These are phyloP conservation scores for Aspergillus arachidicola DNA, from an alignment of 2,329 filamentous ascomycete species.

Conservation along the genomic window DNA sequence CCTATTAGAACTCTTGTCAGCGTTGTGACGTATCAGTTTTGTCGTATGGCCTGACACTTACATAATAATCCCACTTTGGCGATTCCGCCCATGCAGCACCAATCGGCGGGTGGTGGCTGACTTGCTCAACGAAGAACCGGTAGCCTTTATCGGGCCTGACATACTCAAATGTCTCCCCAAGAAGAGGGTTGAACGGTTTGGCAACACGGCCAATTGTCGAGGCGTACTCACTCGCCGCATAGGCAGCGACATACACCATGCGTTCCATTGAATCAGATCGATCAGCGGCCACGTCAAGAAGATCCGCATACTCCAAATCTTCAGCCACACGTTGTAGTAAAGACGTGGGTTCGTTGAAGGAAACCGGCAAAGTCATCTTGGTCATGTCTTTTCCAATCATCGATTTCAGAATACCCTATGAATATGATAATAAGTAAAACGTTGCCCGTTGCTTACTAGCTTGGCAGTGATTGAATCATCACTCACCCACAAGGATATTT, in stretches of 20 bases:
- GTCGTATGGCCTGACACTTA: conserved; percentile 34
- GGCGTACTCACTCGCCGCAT: conserved; percentile 94
- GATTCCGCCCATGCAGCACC: conserved; percentile 92
- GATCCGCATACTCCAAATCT: conserved; percentile 96
- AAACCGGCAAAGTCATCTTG: conserved; percentile 97
- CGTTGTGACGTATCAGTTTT: background rate
- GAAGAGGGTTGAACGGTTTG: conserved; percentile 95
- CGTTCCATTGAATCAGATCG: conserved; percentile 85
- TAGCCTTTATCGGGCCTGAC: conserved; percentile 94
- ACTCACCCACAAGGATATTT: conserved; percentile 92
- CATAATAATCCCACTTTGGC: conserved; percentile 90
- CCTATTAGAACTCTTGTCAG: conserved; percentile 49
- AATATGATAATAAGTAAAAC: conserved; percentile 7
- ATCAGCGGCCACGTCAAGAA: conserved; percentile 85
- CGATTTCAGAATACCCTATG: conserved; percentile 89
- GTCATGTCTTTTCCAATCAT: conserved; percentile 99
- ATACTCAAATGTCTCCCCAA: conserved; percentile 97
- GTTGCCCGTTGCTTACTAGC: background rate
- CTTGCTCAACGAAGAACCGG: conserved; percentile 97
- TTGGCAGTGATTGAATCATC: background rate
- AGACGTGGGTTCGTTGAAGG: conserved; percentile 97
- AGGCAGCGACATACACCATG: conserved; percentile 91
- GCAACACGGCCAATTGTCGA: conserved; percentile 96
- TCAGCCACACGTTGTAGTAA: conserved; percentile 92
- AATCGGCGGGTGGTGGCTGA: conserved; percentile 94